Conservation (phyloP, 2,329 filamentous ascomycete species). For the Colletotrichum aenigma region DNA sequence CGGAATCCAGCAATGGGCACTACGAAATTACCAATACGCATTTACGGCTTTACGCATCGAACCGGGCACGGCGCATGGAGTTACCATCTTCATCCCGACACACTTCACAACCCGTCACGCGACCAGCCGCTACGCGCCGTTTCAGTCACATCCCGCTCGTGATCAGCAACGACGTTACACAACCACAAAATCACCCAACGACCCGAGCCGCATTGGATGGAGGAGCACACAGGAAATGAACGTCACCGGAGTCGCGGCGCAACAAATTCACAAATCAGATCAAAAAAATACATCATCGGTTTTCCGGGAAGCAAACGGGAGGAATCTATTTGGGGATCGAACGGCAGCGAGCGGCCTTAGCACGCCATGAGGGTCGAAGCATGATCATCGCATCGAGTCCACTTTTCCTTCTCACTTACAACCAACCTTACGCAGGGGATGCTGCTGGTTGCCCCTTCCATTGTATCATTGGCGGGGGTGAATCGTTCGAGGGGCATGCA, state of each 20-base stretch:
- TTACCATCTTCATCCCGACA: background rate
- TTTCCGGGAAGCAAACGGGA: background rate
- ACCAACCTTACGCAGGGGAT: background rate
- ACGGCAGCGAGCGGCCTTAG: background rate
- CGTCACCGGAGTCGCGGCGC: background rate
- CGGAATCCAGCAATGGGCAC: background rate
- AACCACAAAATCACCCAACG: background rate
- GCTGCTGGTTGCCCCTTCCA: background rate
- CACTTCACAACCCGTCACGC: background rate
- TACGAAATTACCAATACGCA: background rate
- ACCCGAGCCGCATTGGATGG: background rate
- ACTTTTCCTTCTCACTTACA: background rate
- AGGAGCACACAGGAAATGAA: background rate
- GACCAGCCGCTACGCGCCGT: background rate
- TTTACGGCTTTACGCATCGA: background rate
- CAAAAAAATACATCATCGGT: background rate
- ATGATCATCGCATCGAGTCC: background rate
- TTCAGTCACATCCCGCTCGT: background rate
- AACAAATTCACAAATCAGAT: background rate
- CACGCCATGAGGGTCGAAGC: conserved; percentile 6
- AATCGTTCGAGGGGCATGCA: background rate
- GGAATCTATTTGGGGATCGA: background rate
- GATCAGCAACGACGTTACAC: background rate
- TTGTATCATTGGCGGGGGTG: conserved; percentile 1
- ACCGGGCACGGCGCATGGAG: background rate